Conservation (phyloP, 345 rosid species). For the Microcos paniculata region DNA sequence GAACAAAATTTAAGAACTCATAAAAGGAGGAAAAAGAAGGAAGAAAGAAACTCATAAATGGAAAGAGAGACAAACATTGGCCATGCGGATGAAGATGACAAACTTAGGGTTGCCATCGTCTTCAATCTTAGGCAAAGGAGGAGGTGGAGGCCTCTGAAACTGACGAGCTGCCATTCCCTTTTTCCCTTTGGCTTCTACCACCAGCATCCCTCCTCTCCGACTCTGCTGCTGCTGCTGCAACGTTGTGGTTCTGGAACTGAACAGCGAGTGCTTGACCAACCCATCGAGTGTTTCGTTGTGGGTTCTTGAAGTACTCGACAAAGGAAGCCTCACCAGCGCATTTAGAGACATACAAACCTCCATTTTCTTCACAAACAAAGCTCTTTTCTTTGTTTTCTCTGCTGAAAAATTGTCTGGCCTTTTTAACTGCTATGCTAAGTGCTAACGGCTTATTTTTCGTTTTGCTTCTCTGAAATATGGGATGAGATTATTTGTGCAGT, state of each 20-base stretch:
- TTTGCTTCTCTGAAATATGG: too few relatives aligned
- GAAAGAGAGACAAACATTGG: slow-evolving; percentile 56
- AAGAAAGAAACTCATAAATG: neutral
- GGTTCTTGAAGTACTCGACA: slow-evolving; percentile 41
- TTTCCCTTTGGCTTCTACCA: slow-evolving; percentile 86
- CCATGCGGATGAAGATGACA: slow-evolving; percentile 87
- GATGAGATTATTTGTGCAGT: neutral
- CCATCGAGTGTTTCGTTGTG: slow-evolving; percentile 47
- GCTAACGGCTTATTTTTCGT: neutral
- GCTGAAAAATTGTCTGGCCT: neutral
- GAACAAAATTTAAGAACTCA: neutral
- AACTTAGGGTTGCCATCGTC: slow-evolving; percentile 93
- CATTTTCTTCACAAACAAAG: slow-evolving; percentile 24
- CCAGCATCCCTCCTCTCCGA: slow-evolving; percentile 29
- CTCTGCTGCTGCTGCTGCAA: slow-evolving; percentile 11
- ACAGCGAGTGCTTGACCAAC: slow-evolving; percentile 52
- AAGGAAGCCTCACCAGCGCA: slow-evolving; percentile 65
- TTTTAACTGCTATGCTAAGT: neutral
- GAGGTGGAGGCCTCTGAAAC: slow-evolving; percentile 62
- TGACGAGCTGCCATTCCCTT: slow-evolving; percentile 80
- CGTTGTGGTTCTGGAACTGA: slow-evolving; percentile 38
- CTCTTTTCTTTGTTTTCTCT: too few relatives aligned
- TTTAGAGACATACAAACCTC: slow-evolving; percentile 78
- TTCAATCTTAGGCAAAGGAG: slow-evolving; percentile 86
- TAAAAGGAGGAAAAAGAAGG: neutral